Conservation (phyloP, 2,329 filamentous ascomycete genomes). For the Kalaharituber pfeilii region DNA sequence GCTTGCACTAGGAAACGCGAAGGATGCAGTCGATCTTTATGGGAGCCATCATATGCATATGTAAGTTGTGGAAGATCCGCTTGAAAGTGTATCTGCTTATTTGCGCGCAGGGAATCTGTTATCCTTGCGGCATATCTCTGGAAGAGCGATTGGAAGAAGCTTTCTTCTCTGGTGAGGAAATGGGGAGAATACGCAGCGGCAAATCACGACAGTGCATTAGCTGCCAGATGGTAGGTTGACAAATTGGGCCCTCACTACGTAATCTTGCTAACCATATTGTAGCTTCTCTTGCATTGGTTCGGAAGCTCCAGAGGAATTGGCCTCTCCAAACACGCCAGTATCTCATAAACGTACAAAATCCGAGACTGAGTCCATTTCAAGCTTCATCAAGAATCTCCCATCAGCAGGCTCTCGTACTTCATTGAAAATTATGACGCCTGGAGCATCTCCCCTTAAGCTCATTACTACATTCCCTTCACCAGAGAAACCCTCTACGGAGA, state of each 20-base stretch:
- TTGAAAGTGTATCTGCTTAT: slow-evolving; percentile 7
- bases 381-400: slow-evolving; percentile 30
- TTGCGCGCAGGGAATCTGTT: slow-evolving; percentile 47
- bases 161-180: slow-evolving; percentile 71
- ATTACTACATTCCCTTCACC: slow-evolving; percentile 70
- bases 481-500: slow-evolving; percentile 25
- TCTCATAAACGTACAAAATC: slow-evolving; percentile 38
- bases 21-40: slow-evolving; percentile 93
- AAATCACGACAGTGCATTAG: slow-evolving; percentile 72
- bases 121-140: slow-evolving; percentile 70
- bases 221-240: slow-evolving; percentile 52
- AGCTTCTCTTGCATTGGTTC: slow-evolving; percentile 74
- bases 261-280: slow-evolving; percentile 8
- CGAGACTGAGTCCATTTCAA: slow-evolving; percentile 39
- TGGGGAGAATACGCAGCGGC: slow-evolving; percentile 89
- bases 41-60: slow-evolving; percentile 79
- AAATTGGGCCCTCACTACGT: neutral
- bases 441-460: slow-evolving; percentile 69
- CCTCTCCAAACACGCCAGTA: slow-evolving; percentile 27
- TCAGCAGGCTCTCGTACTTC: slow-evolving; percentile 46
- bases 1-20: slow-evolving; percentile 76
- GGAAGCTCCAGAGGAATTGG: slow-evolving; percentile 11
- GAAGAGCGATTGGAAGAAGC: slow-evolving; percentile 76
- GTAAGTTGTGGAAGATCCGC: slow-evolving; percentile 24
- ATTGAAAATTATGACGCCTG: slow-evolving; percentile 51